Conservation (phyloP, 108 stramenopile genomes). For the Cyclotella kingstonii region DNA sequence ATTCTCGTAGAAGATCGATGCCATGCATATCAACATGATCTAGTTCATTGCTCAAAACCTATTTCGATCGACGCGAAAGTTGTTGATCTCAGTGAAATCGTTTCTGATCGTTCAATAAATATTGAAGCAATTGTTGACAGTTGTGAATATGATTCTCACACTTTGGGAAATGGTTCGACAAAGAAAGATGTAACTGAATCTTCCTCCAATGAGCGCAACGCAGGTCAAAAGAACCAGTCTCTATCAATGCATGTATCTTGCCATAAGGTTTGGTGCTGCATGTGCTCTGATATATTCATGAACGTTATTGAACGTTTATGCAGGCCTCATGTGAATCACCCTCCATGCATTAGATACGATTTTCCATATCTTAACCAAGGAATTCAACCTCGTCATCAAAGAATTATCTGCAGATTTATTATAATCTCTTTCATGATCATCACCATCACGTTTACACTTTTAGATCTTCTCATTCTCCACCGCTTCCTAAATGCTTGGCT, state of each 20-base stretch:
- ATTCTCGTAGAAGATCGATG: too few relatives aligned
- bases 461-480: constrained; percentile 40
- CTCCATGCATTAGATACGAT: constrained; percentile 1
- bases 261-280: constrained; percentile 5
- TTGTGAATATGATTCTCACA: too few relatives aligned
- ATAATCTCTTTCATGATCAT: constrained; percentile 47
- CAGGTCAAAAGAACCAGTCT: not conserved
- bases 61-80: too few relatives aligned
- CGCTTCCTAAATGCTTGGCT: constrained; percentile 36
- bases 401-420: constrained; percentile 27
- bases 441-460: constrained; percentile 36
- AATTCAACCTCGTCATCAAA: constrained; percentile 15
- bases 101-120: too few relatives aligned
- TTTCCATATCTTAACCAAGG: not conserved
- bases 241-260: too few relatives aligned
- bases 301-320: constrained; percentile 11
- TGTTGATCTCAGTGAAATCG: too few relatives aligned
- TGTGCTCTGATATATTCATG: constrained; percentile 3
- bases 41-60: too few relatives aligned
- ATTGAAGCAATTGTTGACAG: too few relatives aligned
- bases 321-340: constrained; percentile 17
- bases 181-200: too few relatives aligned
- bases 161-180: too few relatives aligned
- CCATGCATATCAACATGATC: too few relatives aligned
- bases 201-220: constrained; percentile 1